These are phyloP conservation scores for Pulicaria dysenterica DNA, from an alignment of 129 eudicot species.

Conservation along the genomic window DNA sequence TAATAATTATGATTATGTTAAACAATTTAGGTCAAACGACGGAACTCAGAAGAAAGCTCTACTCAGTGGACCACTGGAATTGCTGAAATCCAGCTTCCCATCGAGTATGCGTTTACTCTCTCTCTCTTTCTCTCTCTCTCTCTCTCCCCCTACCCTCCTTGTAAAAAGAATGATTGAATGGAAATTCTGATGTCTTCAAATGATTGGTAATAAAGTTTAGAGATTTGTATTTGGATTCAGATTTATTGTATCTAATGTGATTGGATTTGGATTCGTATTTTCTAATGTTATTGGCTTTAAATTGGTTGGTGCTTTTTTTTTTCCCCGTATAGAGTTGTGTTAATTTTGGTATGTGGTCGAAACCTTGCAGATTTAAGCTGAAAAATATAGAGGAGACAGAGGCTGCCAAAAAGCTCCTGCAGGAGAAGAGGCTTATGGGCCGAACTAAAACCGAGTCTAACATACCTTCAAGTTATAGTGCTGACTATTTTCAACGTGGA, in stretches of 20 bases:
- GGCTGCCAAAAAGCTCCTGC: slow-evolving; percentile 95
- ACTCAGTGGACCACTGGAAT: slow-evolving; percentile 99
- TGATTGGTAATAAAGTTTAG: neutral
- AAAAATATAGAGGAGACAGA: slow-evolving; percentile 97
- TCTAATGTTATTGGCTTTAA: neutral
- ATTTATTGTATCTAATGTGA: neutral
- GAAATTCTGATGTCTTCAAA: neutral
- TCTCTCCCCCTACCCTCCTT: neutral
- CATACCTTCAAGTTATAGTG: slow-evolving; percentile 84
- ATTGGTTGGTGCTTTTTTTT: neutral
- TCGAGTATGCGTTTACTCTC: slow-evolving; percentile 58
- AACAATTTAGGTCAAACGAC: slow-evolving; percentile 69
- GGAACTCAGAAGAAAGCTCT: slow-evolving; percentile 92
- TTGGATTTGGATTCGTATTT: neutral
- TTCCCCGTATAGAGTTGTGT: neutral
- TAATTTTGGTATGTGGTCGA: neutral
- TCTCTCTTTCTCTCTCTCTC: slow-evolving; percentile 17
- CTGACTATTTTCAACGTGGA: slow-evolving; percentile 95
- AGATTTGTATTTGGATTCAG: neutral
- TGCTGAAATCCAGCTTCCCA: slow-evolving; percentile 98
- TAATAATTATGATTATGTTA: neutral
- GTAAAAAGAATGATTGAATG: no score
- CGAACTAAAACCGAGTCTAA: slow-evolving; percentile 67
- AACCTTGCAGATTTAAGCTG: slow-evolving; percentile 72
- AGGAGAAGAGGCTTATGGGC: slow-evolving; percentile 90